A percentile compares a stretch with the other conserved stretches of the same genome.
These are phyloP conservation scores for Tetrapisispora pingtungensis DNA, from an alignment of 805 yeast genomes.

Conservation along the genomic window DNA sequence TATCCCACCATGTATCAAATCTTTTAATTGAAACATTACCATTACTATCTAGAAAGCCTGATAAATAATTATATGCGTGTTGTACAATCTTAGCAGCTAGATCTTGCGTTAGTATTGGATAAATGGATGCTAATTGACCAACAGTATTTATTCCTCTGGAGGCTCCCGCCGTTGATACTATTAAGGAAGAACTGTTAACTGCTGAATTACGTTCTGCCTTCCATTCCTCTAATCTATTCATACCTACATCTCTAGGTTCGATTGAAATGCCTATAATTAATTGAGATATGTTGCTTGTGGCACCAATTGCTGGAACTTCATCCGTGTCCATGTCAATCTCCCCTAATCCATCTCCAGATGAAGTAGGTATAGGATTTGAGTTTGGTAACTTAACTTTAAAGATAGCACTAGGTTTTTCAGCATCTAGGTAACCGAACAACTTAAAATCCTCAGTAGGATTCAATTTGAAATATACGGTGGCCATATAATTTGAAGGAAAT, in stretches of 20 bases:
- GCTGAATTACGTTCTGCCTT: slow-evolving; percentile 20
- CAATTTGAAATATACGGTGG: slow-evolving; percentile 80
- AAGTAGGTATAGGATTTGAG: slow-evolving; percentile 1
- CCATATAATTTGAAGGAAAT: slow-evolving; percentile 61
- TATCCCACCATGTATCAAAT: slow-evolving; percentile 93
- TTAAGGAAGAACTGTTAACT: slow-evolving; percentile 17
- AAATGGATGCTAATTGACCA: slow-evolving; percentile 25
- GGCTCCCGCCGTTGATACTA: slow-evolving; percentile 22
- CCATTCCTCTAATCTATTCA: slow-evolving; percentile 41
- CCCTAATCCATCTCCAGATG: slow-evolving; percentile 35
- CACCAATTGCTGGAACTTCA: slow-evolving; percentile 30
- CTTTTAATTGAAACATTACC: slow-evolving; percentile 82
- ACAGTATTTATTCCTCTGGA: slow-evolving; percentile 19
- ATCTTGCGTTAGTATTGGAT: slow-evolving; percentile 40
- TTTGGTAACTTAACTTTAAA: slow-evolving; percentile 53
- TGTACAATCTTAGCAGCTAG: slow-evolving; percentile 82
- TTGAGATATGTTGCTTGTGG: slow-evolving; percentile 29
- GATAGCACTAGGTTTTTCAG: slow-evolving; percentile 80
- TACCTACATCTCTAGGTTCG: slow-evolving; percentile 66
- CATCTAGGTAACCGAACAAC: slow-evolving; percentile 53
- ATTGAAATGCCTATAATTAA: slow-evolving; percentile 75
- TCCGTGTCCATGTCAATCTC: slow-evolving; percentile 51
- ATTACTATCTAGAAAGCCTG: slow-evolving; percentile 71
- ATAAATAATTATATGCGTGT: slow-evolving; percentile 82
- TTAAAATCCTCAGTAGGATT: slow-evolving; percentile 50